Evolutionary conservation across 805 yeast species (phyloP).

Genomic region (Teunomyces kruisii): DNA sequence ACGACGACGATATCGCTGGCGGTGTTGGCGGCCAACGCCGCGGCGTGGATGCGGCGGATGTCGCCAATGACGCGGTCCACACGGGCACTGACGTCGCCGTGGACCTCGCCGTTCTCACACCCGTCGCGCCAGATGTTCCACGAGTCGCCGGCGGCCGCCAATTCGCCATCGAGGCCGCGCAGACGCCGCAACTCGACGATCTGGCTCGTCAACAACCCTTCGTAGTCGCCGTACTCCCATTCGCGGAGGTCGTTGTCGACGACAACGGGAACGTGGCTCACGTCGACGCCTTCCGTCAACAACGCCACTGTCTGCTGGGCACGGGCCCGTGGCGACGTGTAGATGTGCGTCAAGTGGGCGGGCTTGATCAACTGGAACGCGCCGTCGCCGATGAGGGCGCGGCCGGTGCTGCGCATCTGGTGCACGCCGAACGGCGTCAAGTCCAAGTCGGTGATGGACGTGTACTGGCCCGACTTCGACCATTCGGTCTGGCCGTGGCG

Average conservation of each 20-base stretch:
- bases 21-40: conserved; percentile 49
- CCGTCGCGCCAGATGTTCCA: conserved; percentile 94
- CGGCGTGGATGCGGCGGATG: conserved; percentile 59
- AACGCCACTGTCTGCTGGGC: conserved; percentile 75
- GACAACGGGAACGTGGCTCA: conserved; percentile 41
- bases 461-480: conserved; percentile 92
- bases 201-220: conserved; percentile 72
- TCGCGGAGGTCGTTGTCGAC: conserved; percentile 74
- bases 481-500: conserved; percentile 95
- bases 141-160: conserved; percentile 19
- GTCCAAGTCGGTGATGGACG: conserved; percentile 80
- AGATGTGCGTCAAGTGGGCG: conserved; percentile 55
- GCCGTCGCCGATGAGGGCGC: conserved; percentile 58
- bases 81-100: conserved; percentile 64
- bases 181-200: conserved; percentile 58
- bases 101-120: conserved; percentile 84
- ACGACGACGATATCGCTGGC: conserved; percentile 77
- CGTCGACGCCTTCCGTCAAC: conserved; percentile 50
- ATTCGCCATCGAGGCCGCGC: conserved; percentile 49
- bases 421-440: conserved; percentile 75
- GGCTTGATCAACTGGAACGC: conserved; percentile 63
- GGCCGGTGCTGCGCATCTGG: conserved; percentile 76
- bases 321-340: conserved; percentile 79
- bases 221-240: conserved; percentile 97
- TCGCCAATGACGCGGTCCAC: conserved; percentile 68